phyloP scores from a whole-genome alignment of 768 basidiomycete species.

The Dacryopinax spathularia region DNA sequence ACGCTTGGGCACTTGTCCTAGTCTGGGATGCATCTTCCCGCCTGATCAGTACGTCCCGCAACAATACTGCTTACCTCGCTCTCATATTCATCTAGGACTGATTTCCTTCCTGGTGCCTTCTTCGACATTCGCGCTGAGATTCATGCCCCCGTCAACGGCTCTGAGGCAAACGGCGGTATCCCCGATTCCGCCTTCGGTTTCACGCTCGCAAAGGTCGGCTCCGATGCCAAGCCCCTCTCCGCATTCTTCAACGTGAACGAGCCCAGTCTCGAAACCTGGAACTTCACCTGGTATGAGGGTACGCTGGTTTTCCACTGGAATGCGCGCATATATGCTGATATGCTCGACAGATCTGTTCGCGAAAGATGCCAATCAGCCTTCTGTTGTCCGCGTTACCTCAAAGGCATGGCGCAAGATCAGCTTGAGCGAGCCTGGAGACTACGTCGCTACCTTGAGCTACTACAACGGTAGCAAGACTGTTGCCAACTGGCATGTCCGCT shows the following conservation, averaged over 20 bases:
- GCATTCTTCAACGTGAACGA: slow-evolving; percentile 20
- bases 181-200: slow-evolving; percentile 20
- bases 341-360: slow-evolving; percentile 23
- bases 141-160: slow-evolving; percentile 28
- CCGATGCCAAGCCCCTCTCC: slow-evolving; percentile 13
- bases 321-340: not conserved
- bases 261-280: slow-evolving; percentile 15
- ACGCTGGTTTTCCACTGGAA: not conserved
- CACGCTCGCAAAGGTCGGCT: slow-evolving; percentile 19
- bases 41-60: slow-evolving; percentile 10
- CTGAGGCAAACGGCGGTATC: slow-evolving; percentile 24
- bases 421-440: slow-evolving; percentile 21
- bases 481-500: slow-evolving; percentile 24
- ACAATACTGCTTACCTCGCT: not conserved
- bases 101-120: slow-evolving; percentile 19
- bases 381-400: slow-evolving; percentile 25
- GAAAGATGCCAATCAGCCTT: slow-evolving; percentile 17
- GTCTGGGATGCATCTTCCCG: slow-evolving; percentile 22
- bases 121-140: slow-evolving; percentile 24
- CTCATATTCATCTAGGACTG: slow-evolving; percentile 11
- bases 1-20: slow-evolving; percentile 19
- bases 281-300: slow-evolving; percentile 23
- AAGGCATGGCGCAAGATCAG: slow-evolving; percentile 25
- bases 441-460: slow-evolving; percentile 22
- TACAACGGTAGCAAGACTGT: slow-evolving; percentile 20